Base-by-base conservation (phyloP, 1,139 yeast genomes). In the Suhomyces bolitotheri region DNA sequence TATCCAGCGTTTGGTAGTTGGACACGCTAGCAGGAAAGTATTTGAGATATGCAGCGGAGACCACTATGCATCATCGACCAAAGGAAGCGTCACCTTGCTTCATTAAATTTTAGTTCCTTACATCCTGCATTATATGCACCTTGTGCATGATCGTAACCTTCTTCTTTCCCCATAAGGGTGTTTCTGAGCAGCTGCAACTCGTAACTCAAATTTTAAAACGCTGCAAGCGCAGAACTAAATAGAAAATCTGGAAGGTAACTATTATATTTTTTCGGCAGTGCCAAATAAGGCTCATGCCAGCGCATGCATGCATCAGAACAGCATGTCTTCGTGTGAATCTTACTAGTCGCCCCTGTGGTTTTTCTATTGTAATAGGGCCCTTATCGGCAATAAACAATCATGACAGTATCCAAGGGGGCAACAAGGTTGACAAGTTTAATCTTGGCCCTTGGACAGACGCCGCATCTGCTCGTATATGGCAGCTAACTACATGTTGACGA, bases 101-200 rank as follows among this genome's bases (percentile, higher is more conserved):
- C 25, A 17, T 22, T 36, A 8, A 28, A 22, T 25, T 31, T 31
- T 29, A 38, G 41, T 38, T 35, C 41, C 41, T 38, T 38, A 32
- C 41, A 38, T 38, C 22, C 22, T 25, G 32, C 31, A 26, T 31
- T 27, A 34, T 25, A 17, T 17, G 20, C 20, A 17, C 8, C 6
- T 7, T 17, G 8, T 17, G 20, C 20, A 17, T 17, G 7, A 17
- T 8, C 20, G n/a, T 22, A 22, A 9, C 24, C 6, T 9, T 22
- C 12, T n/a, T 7, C n/a, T n/a, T 22, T 22, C 24, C n/a, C 11
- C 11, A 22, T n/a, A 5, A 7, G 12, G 24, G 24, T 9, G 11
- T 30, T 27, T 17, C 17, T 23, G 25, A 21, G 15, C 22, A 12
- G 22, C 25, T 33, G 36, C 40, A 30, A 25, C 32, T 37, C 40